These are phyloP conservation scores for Stevia rebaudiana DNA, from an alignment of 140 eudicot genomes.

Conservation along the genomic window DNA sequence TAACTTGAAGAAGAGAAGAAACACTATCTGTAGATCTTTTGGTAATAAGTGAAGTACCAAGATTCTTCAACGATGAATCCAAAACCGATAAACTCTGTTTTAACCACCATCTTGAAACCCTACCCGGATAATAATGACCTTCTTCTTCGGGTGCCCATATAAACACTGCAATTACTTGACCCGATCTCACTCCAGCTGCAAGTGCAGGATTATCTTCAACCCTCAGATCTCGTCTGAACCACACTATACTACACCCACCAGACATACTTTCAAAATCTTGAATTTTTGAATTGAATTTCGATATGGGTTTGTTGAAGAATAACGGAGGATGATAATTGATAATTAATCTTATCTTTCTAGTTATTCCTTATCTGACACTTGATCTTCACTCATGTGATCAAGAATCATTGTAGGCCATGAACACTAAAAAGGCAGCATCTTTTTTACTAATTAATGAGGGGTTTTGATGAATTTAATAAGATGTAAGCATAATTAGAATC, in stretches of 20 bases:
- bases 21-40: slow-evolving; percentile 89
- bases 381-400: slow-evolving; percentile 30
- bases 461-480: slow-evolving; percentile 10
- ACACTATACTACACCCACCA: slow-evolving; percentile 67
- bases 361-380: slow-evolving; percentile 9
- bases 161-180: slow-evolving; percentile 71
- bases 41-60: slow-evolving; percentile 79
- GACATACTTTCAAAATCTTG: slow-evolving; percentile 31
- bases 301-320: background rate
- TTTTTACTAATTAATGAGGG: slow-evolving; percentile 14
- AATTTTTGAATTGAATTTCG: background rate
- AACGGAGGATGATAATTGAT: background rate
- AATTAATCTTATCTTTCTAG: slow-evolving; percentile 21
- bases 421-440: slow-evolving; percentile 22
- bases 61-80: slow-evolving; percentile 72
- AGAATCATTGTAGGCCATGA: slow-evolving; percentile 31
- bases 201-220: slow-evolving; percentile 95
- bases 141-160: slow-evolving; percentile 95
- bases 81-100: slow-evolving; percentile 80
- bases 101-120: slow-evolving; percentile 99
- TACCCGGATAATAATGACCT: slow-evolving; percentile 81
- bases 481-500: slow-evolving; percentile 18
- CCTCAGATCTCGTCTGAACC: slow-evolving; percentile 91
- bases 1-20: slow-evolving; percentile 68
- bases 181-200: slow-evolving; percentile 86